Evolutionary conservation across 345 rosid species (phyloP), one percentile per base, ranked within the genome.

Genomic region (Linum usitatissimum): DNA sequence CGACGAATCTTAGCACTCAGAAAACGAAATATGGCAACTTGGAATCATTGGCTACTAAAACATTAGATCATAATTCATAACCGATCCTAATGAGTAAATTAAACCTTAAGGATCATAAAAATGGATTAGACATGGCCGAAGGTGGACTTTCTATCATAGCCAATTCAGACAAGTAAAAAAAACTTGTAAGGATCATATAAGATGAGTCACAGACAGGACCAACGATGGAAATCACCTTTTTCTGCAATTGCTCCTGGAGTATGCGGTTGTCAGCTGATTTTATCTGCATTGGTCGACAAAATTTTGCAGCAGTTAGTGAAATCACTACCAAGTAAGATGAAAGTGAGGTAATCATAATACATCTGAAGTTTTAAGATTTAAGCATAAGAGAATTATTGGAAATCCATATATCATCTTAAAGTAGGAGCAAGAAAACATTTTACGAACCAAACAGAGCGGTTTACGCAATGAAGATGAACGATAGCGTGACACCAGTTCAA

Each of bases 251-350:
- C 69, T 94, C 99, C 75, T 94, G 99, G 65, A 94, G 94, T 73
- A 94, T 79, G 61, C 96, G 93, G 70, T 94, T 94, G 73, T 94
- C 99, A 39, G 99, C 99, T 64, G 97, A 72, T 80, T 86, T 94
- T 66, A 94, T 76, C 99, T 94, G 88, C 76, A 75, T 56, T 60
- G 73, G 61, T 60, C 65, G 59, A 45, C 19, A 60, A 74, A 66
- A 70, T 55, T 14, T 45, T 12, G 17, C 13, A 45, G 15, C 51
- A 5, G 15, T 15, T 10, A 7, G 17, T 10, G 51, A 45, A 45
- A 45, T 10, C 38, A 7, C 8, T 34, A 34, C 38, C 8, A 34
- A 34, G 38, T 34, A 7, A 34, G 8, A 4, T 34, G 8, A 34
- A 34, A 34, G 38, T 34, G 38, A 34, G 8, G 5, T 34, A 34